Evolutionary conservation across 2,329 filamentous ascomycete genomes (phyloP).

Genomic region (Hirsutella minnesotensis): DNA sequence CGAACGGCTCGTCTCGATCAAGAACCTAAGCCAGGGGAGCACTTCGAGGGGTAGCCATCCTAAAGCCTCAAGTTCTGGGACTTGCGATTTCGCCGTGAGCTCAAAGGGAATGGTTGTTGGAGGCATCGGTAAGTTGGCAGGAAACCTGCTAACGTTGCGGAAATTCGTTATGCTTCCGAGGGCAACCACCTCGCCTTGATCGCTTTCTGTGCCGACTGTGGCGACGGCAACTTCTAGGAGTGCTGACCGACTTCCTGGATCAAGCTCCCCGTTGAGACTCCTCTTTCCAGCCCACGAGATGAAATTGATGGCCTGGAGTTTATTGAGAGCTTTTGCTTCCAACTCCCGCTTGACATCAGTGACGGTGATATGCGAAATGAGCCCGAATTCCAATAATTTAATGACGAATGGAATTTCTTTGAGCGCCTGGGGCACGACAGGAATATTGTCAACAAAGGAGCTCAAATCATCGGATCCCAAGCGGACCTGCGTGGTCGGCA

Average conservation of each 20-base stretch:
- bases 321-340: slow-evolving; percentile 67
- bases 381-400: slow-evolving; percentile 70
- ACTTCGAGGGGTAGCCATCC: slow-evolving; percentile 81
- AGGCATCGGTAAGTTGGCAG: slow-evolving; percentile 69
- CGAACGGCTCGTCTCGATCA: slow-evolving; percentile 56
- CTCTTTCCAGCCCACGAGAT: slow-evolving; percentile 73
- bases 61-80: slow-evolving; percentile 61
- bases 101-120: slow-evolving; percentile 71
- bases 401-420: slow-evolving; percentile 63
- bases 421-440: slow-evolving; percentile 69
- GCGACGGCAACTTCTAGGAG: slow-evolving; percentile 75
- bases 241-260: slow-evolving; percentile 51
- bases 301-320: slow-evolving; percentile 69
- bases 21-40: slow-evolving; percentile 72
- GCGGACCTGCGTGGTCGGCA: slow-evolving; percentile 74
- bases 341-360: slow-evolving; percentile 77
- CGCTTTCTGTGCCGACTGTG: slow-evolving; percentile 48
- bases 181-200: slow-evolving; percentile 60
- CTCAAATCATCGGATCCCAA: slow-evolving; percentile 54
- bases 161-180: slow-evolving; percentile 66
- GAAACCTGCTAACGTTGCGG: slow-evolving; percentile 65
- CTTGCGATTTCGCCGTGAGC: slow-evolving; percentile 61
- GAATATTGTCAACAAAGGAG: slow-evolving; percentile 78
- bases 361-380: slow-evolving; percentile 80
- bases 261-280: slow-evolving; percentile 59